Base-by-base conservation (phyloP, 2,329 filamentous ascomycete genomes). In the Phaeosphaeriaceae sp. region DNA sequence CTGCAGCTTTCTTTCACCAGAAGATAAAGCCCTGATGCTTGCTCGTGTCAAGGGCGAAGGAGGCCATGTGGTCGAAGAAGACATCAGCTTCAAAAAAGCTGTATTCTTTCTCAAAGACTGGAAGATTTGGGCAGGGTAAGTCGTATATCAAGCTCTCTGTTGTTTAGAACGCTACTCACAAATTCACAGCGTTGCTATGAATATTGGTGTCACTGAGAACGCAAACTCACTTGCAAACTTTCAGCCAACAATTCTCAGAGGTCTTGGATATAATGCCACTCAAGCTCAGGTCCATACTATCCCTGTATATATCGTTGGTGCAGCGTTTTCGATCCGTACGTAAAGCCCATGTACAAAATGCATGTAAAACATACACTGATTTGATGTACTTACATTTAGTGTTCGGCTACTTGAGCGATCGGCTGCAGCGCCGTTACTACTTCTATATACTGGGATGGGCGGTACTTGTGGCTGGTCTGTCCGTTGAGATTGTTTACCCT, bases 41-140 rank as follows among this genome's bases (percentile, higher is more conserved):
- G 78, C 80, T 56, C 76, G 83, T 2, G 73, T 84, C 0, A 69
- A 72, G 11, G 70, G 77, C 32, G 81, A 84, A 57, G 66, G 61
- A 18, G 63, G 76, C 0, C 68, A 76, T 48, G 77, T 80, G 52
- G 66, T 74, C 18, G 77, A 84, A 26, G 74, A 77, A 26, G 57
- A 72, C 39, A 66, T 69, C 6, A 76, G 82, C 48, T 58, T 83
- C 39, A 78, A 76, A 69, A 72, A 73, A 29, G 80, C 79, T 6
- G 30, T 61, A 0, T 17, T 53, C 3, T 58, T 56, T 29, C 62
- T 84, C 15, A 65, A 77, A 26, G 81, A 81, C 66, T 84, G 67
- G 82, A 83, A 75, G 81, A 82, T 74, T 77, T 81, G 65, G 78
- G 80, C 45, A 79, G 81, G 64, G 80, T 79, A 6, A 67, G 76